A percentile compares a stretch with the other conserved stretches of the same genome.
phyloP scores from a whole-genome alignment of 345 rosid genomes.

The Cardamine occulta region DNA sequence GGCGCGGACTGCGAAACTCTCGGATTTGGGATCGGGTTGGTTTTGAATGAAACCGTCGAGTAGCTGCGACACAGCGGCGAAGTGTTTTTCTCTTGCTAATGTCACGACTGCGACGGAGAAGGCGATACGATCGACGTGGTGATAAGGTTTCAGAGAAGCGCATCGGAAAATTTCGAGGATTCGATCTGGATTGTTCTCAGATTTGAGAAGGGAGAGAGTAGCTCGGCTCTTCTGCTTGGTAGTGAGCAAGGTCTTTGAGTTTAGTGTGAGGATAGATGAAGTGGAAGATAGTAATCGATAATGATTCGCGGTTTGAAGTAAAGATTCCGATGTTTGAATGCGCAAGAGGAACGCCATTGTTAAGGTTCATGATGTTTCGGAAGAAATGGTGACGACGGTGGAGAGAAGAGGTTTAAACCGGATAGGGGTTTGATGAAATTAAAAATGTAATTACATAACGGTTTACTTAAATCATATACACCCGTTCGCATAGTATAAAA shows the following conservation, averaged over 20 bases:
- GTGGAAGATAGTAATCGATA: slow-evolving; percentile 29
- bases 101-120: slow-evolving; percentile 74
- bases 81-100: slow-evolving; percentile 56
- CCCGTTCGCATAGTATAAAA: background rate
- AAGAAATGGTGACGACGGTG: slow-evolving; percentile 31
- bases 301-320: slow-evolving; percentile 26
- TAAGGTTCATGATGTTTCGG: slow-evolving; percentile 36
- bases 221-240: slow-evolving; percentile 61
- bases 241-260: slow-evolving; percentile 49
- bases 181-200: slow-evolving; percentile 70
- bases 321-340: slow-evolving; percentile 39
- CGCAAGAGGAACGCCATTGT: slow-evolving; percentile 53
- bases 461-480: slow-evolving; percentile 16
- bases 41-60: slow-evolving; percentile 59
- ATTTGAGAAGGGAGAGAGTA: slow-evolving; percentile 66
- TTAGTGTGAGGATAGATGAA: slow-evolving; percentile 38
- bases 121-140: slow-evolving; percentile 62
- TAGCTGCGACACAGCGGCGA: slow-evolving; percentile 51
- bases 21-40: slow-evolving; percentile 65
- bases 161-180: slow-evolving; percentile 78
- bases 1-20: slow-evolving; percentile 63
- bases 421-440: slow-evolving; percentile 13
- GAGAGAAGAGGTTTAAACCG: slow-evolving; percentile 40
- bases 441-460: background rate
- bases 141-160: slow-evolving; percentile 62